Percentiles rank a stretch among this genome's conserved stretches.
Evolutionary conservation across 208 protist genomes (phyloP).

Genomic region (Crithidia thermophila): DNA sequence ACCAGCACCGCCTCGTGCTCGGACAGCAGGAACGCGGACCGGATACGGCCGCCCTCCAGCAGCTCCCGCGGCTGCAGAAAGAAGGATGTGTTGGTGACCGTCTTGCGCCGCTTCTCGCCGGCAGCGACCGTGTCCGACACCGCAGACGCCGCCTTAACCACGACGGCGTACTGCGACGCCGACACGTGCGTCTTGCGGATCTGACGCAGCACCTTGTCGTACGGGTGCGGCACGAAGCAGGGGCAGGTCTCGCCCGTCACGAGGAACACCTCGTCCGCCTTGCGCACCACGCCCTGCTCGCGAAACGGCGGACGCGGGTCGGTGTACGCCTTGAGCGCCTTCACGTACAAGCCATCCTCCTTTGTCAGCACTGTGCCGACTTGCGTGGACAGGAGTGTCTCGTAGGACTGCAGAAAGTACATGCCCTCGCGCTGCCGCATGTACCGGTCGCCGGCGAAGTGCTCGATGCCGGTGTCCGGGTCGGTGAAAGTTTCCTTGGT

Average conservation of each 20-base stretch:
- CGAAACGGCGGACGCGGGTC: slow-evolving; percentile 77
- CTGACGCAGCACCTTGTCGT: slow-evolving; percentile 84
- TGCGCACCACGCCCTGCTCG: slow-evolving; percentile 53
- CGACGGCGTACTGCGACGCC: slow-evolving; percentile 38
- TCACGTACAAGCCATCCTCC: slow-evolving; percentile 87
- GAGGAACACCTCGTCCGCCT: slow-evolving; percentile 77
- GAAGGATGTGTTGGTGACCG: slow-evolving; percentile 80
- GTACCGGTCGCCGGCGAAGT: slow-evolving; percentile 71
- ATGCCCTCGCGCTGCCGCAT: slow-evolving; percentile 45
- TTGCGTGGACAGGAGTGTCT: slow-evolving; percentile 68
- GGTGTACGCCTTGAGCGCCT: slow-evolving; percentile 76
- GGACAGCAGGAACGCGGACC: slow-evolving; percentile 73
- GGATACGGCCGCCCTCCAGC: slow-evolving; percentile 57
- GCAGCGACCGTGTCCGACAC: slow-evolving; percentile 16
- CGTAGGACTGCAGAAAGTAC: slow-evolving; percentile 82
- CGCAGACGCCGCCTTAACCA: slow-evolving; percentile 36
- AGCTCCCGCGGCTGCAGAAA: slow-evolving; percentile 86
- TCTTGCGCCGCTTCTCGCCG: slow-evolving; percentile 29
- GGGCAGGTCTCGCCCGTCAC: slow-evolving; percentile 82
- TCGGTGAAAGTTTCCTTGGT: slow-evolving; percentile 46
- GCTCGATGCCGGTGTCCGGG: slow-evolving; percentile 31
- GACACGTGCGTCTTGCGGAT: slow-evolving; percentile 70
- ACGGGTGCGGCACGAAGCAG: slow-evolving; percentile 92
- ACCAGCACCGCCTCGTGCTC: slow-evolving; percentile 88
- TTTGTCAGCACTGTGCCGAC: slow-evolving; percentile 62